Evolutionary conservation across 331 rosid species (phyloP).

Genomic region (Pyracantha coccinea): DNA sequence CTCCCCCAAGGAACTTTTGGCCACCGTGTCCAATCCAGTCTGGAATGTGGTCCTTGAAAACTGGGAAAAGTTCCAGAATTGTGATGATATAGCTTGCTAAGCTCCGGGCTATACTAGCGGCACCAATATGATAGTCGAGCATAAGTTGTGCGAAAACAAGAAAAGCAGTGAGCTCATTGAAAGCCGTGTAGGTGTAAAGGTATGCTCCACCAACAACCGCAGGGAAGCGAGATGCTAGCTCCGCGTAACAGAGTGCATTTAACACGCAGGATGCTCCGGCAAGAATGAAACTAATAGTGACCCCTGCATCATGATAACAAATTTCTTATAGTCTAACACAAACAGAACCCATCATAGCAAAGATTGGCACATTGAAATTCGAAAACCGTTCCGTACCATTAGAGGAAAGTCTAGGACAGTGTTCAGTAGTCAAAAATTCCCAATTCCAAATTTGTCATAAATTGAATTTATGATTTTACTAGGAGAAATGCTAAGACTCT

Average conservation of each 20-base stretch:
- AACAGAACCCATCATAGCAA: background rate
- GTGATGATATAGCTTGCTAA: constrained; percentile 70
- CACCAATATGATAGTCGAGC: constrained; percentile 8
- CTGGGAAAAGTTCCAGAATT: constrained; percentile 70
- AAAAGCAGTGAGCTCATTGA: constrained; percentile 92
- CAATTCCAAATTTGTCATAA: background rate
- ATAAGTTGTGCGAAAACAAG: constrained; percentile 87
- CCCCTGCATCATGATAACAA: constrained; percentile 56
- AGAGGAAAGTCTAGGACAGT: background rate
- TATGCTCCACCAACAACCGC: constrained; percentile 97
- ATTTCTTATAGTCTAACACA: constrained; percentile 6
- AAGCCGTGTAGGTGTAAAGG: constrained; percentile 80
- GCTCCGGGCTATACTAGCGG: constrained; percentile 65
- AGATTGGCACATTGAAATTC: background rate
- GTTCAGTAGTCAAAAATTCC: background rate
- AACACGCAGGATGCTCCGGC: constrained; percentile 87
- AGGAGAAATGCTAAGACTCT: too few relatives aligned
- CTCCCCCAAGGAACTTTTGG: constrained; percentile 55
- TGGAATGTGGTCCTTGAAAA: constrained; percentile 72
- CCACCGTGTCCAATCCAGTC: constrained; percentile 86
- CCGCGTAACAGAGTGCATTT: constrained; percentile 93
- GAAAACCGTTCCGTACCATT: background rate
- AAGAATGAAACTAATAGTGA: constrained; percentile 69
- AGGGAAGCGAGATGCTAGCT: constrained; percentile 85
- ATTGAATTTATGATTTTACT: too few relatives aligned